Conservation (phyloP, 306 rosid species). For the Rosa multiflora region DNA sequence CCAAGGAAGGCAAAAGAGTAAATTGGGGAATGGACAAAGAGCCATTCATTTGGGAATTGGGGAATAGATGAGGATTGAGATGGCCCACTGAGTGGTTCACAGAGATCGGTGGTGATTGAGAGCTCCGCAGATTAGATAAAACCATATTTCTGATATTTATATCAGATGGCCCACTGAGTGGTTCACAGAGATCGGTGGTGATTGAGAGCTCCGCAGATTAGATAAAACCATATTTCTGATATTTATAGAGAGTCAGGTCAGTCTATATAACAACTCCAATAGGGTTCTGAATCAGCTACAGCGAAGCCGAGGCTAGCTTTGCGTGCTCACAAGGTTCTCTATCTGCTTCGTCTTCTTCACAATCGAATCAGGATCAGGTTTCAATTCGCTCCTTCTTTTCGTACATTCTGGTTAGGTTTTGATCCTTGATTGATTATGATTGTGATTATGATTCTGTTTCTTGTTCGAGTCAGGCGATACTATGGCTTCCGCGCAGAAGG, state of each 20-base stretch:
- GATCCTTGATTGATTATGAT: background rate
- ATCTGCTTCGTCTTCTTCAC: background rate
- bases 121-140: background rate
- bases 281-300: background rate
- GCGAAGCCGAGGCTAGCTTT: background rate
- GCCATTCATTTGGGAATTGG: background rate
- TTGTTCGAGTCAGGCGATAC: constrained; percentile 37
- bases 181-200: constrained; percentile 16
- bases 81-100: constrained; percentile 38
- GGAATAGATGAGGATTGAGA: constrained; percentile 41
- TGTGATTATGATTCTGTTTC: constrained; percentile 7
- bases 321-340: constrained; percentile 19
- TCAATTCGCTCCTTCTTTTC: background rate
- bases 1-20: background rate
- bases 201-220: background rate
- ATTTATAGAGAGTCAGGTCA: background rate
- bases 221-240: background rate
- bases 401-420: background rate
- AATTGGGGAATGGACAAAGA: background rate
- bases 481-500: constrained; percentile 75
- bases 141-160: too few species aligned
- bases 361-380: constrained; percentile 28
- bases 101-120: constrained; percentile 16
- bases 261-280: background rate
- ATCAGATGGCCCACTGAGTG: constrained; percentile 45